phyloP scores from a whole-genome alignment of 1,284 basidiomycete genomes.

The Cutaneotrichosporon cyanovorans region DNA sequence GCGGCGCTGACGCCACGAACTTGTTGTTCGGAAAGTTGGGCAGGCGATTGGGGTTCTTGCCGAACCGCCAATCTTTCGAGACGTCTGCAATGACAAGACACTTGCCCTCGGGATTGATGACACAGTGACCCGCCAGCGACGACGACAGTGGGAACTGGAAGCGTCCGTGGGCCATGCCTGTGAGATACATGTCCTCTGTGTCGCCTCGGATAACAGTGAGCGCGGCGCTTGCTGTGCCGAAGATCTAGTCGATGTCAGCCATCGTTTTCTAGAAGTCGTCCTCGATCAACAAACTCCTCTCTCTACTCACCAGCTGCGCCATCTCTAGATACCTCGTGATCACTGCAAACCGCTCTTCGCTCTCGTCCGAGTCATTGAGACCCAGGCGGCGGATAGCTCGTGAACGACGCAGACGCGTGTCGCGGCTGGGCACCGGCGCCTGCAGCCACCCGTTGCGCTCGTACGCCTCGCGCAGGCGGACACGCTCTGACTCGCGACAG shows the following conservation, averaged over 20 bases:
- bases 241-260: conserved; percentile 17
- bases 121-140: conserved; percentile 14
- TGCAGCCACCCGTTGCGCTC: conserved; percentile 32
- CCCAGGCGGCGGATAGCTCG: conserved; percentile 22
- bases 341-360: conserved; percentile 21
- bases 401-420: conserved; percentile 1
- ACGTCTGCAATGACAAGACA: conserved; percentile 29
- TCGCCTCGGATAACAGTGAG: conserved; percentile 13
- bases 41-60: conserved; percentile 18
- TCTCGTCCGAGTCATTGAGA: conserved; percentile 18
- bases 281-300: background rate
- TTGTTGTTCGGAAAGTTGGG: background rate
- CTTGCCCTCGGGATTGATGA: conserved; percentile 9
- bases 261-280: background rate
- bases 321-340: conserved; percentile 35
- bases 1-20: conserved; percentile 35
- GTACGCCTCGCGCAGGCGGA: conserved; percentile 22
- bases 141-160: background rate
- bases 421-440: conserved; percentile 15
- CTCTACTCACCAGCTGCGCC: conserved; percentile 23
- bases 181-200: conserved; percentile 6
- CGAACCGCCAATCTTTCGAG: conserved; percentile 35
- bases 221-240: conserved; percentile 7
- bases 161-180: background rate
- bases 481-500: conserved; percentile 10